These are phyloP conservation scores for Kregervanrija delftensis DNA, from an alignment of 805 yeast species.

Conservation along the genomic window DNA sequence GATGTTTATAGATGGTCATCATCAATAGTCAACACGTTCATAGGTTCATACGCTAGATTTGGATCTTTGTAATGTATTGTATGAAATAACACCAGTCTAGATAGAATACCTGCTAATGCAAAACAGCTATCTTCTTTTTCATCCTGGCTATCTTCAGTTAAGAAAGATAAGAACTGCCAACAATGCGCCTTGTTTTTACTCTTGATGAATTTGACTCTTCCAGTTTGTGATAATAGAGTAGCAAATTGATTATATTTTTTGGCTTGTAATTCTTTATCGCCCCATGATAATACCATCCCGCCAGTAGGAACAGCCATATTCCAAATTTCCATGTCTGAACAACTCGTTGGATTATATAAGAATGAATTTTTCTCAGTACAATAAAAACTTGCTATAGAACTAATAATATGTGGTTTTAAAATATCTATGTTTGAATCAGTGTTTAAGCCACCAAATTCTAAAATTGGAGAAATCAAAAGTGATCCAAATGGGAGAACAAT, in stretches of 20 bases:
- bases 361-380: neutral
- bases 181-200: constrained; percentile 34
- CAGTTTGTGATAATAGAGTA: constrained; percentile 17
- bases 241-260: constrained; percentile 31
- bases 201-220: constrained; percentile 29
- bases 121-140: constrained; percentile 38
- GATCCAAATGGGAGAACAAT: constrained; percentile 17
- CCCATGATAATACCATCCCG: constrained; percentile 38
- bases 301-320: constrained; percentile 31
- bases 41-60: constrained; percentile 20
- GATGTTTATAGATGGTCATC: constrained; percentile 18
- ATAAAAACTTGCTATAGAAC: constrained; percentile 10
- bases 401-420: constrained; percentile 14
- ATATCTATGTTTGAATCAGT: neutral
- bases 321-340: constrained; percentile 32
- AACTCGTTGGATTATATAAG: constrained; percentile 18
- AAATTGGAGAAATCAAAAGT: constrained; percentile 23
- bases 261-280: constrained; percentile 35
- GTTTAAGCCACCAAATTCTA: constrained; percentile 7
- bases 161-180: constrained; percentile 40
- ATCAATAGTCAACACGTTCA: constrained; percentile 29
- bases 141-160: constrained; percentile 34
- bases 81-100: constrained; percentile 39
- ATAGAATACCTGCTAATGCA: constrained; percentile 31
- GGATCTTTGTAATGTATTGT: constrained; percentile 24